Evolutionary conservation across 441 rosid genomes (phyloP).

Genomic region (Erodium texanum): DNA sequence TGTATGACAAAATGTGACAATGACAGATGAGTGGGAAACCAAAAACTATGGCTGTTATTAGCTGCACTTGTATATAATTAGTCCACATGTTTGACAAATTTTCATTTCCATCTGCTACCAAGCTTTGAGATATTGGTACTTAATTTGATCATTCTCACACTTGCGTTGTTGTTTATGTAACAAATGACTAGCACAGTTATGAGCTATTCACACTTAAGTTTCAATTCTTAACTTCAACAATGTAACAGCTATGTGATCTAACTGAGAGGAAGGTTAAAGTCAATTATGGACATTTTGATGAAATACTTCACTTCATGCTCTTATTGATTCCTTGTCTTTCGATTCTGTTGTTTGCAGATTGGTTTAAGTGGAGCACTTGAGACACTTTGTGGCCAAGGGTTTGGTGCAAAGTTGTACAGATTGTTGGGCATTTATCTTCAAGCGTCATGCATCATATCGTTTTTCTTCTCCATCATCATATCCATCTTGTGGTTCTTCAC

Average conservation of each 20-base stretch:
- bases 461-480: conserved; percentile 32
- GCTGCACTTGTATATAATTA: no score
- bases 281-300: no score
- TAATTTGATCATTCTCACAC: neutral
- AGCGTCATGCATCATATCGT: conserved; percentile 58
- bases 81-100: no score
- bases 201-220: neutral
- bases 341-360: conserved; percentile 21
- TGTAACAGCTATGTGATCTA: no score
- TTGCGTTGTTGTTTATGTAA: neutral
- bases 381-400: conserved; percentile 77
- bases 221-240: neutral
- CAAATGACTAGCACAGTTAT: neutral
- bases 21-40: neutral
- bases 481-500: conserved; percentile 51
- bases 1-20: neutral
- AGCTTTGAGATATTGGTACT: no score
- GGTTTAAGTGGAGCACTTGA: conserved; percentile 80
- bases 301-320: no score
- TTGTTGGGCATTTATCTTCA: conserved; percentile 62
- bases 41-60: neutral
- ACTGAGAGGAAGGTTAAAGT: no score
- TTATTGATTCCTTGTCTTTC: neutral
- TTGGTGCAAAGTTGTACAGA: conserved; percentile 50
- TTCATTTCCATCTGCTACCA: no score